Percentiles rank a stretch among this genome's conserved stretches.
Evolutionary conservation across 768 basidiomycete species (phyloP).

Genomic region (Amyloporia xantha): DNA sequence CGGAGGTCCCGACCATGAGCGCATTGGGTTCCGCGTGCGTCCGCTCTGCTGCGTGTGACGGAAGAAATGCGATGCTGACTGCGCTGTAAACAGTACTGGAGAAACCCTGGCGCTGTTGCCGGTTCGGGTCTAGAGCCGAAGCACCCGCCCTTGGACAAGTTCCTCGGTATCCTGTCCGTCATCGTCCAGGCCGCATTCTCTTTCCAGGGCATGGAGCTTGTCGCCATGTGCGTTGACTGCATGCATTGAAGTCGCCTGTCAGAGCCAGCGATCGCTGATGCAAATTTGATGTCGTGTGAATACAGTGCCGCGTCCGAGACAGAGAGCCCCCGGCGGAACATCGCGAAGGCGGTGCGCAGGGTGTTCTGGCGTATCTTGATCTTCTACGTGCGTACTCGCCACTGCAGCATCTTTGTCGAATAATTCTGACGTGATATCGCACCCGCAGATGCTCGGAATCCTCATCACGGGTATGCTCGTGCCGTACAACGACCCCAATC

Average conservation of each 20-base stretch:
- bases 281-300: constrained; percentile 1
- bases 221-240: constrained; percentile 57
- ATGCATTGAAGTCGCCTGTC: too few species aligned
- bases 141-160: constrained; percentile 30
- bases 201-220: constrained; percentile 71
- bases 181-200: constrained; percentile 62
- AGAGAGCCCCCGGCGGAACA: constrained; percentile 70
- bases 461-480: constrained; percentile 78
- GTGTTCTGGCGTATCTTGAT: constrained; percentile 78
- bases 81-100: constrained; percentile 46
- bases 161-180: constrained; percentile 35
- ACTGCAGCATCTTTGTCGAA: too few species aligned
- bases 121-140: constrained; percentile 26
- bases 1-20: constrained; percentile 61
- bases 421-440: not conserved
- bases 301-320: constrained; percentile 69
- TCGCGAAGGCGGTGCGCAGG: constrained; percentile 65
- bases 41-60: constrained; percentile 18
- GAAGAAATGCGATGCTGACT: not conserved
- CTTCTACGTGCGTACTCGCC: constrained; percentile 51
- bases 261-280: not conserved
- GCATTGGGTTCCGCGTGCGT: constrained; percentile 60
- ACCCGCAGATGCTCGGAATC: constrained; percentile 54
- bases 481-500: constrained; percentile 50
- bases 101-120: constrained; percentile 55